These are phyloP conservation scores for Parastagonospora nodorum DNA, from an alignment of 2,329 filamentous ascomycete species.

Conservation along the genomic window DNA sequence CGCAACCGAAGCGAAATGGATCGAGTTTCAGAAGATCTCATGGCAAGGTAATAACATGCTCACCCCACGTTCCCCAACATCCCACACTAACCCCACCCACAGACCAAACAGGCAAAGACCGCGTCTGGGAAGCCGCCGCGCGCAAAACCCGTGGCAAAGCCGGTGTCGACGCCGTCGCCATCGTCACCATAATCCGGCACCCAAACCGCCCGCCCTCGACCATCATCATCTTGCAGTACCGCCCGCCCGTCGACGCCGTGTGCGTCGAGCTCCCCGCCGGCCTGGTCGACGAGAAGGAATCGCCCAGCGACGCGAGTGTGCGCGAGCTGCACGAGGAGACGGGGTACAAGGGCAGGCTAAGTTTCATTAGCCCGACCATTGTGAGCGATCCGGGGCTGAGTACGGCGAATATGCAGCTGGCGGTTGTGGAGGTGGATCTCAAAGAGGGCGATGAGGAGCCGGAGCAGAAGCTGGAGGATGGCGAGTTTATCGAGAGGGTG, in stretches of 20 bases:
- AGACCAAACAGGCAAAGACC: constrained; percentile 52
- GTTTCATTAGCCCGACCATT: constrained; percentile 66
- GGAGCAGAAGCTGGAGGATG: constrained; percentile 64
- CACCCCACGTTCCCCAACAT: no score
- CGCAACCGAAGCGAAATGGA: constrained; percentile 60
- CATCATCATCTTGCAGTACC: constrained; percentile 64
- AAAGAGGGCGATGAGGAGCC: constrained; percentile 57
- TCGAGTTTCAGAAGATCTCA: constrained; percentile 61
- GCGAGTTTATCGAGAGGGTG: constrained; percentile 66
- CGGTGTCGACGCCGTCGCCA: constrained; percentile 65
- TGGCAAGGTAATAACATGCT: constrained; percentile 34
- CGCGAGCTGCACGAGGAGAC: constrained; percentile 67
- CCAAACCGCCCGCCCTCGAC: constrained; percentile 54
- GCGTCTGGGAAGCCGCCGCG: constrained; percentile 57
- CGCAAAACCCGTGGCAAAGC: constrained; percentile 59
- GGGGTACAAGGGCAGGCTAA: constrained; percentile 61
- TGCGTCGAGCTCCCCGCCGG: constrained; percentile 66
- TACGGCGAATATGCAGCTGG: constrained; percentile 65
- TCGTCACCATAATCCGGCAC: constrained; percentile 60
- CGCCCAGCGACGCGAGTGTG: constrained; percentile 60
- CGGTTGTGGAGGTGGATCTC: constrained; percentile 63
- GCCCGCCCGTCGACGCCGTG: constrained; percentile 62
- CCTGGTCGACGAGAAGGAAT: constrained; percentile 63
- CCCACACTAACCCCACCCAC: no score
- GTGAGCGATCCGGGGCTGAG: constrained; percentile 68